Conservation (phyloP, 2,329 filamentous ascomycete genomes). For the Fusarium proliferatum region DNA sequence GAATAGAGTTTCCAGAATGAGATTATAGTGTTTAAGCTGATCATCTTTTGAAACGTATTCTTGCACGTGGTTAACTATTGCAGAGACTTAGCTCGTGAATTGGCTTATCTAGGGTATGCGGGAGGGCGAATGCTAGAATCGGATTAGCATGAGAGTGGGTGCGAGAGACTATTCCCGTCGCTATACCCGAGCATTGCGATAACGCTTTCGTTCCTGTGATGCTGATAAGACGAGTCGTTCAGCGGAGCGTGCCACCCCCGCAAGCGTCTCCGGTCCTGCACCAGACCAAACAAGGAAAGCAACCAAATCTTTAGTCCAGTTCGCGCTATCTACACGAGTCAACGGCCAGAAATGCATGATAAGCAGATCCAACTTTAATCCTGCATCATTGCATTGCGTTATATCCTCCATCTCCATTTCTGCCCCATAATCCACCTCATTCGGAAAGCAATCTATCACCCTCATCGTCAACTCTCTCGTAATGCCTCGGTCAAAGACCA, state of each 20-base stretch:
- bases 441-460: constrained; percentile 18
- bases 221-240: neutral
- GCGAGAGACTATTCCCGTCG: rapidly evolving
- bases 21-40: too few relatives aligned
- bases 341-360: neutral
- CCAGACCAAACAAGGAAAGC: constrained; percentile 9
- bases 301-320: neutral
- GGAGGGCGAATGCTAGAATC: rapidly evolving
- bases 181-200: neutral
- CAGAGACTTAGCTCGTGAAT: too few relatives aligned
- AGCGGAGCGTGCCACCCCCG: neutral
- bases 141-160: neutral
- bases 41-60: neutral
- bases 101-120: rapidly evolving
- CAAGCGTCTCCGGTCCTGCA: neutral
- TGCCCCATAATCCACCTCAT: constrained; percentile 1
- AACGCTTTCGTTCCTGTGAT: neutral
- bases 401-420: neutral
- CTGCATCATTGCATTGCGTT: neutral
- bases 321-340: neutral
- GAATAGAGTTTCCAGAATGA: too few relatives aligned
- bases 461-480: neutral
- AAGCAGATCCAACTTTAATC: neutral
- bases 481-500: constrained; percentile 13
- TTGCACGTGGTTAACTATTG: too few relatives aligned